phyloP scores from a whole-genome alignment of 331 rosid species.

The Quercus lobata region DNA sequence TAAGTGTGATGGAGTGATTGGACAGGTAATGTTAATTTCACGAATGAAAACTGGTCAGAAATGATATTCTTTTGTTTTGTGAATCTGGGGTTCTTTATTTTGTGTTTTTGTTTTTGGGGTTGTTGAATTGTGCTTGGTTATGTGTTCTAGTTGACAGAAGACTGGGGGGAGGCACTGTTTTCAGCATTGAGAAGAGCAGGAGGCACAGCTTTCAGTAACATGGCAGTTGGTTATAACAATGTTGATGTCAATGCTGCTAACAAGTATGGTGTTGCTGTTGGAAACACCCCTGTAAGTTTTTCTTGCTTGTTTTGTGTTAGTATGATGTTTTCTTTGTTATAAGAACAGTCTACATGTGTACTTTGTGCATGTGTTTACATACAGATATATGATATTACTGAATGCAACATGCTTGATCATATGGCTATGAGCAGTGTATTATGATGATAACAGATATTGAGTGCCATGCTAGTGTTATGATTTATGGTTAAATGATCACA shows the following conservation, averaged over 20 bases:
- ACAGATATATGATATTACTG: not conserved
- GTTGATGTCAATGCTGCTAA: slow-evolving; percentile 90
- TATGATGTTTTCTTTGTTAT: not conserved
- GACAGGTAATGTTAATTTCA: slow-evolving; percentile 55
- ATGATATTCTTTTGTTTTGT: not conserved
- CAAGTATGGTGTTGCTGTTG: slow-evolving; percentile 93
- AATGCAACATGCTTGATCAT: not conserved
- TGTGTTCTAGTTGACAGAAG: slow-evolving; percentile 79
- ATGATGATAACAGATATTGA: not conserved
- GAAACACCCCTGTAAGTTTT: slow-evolving; percentile 87
- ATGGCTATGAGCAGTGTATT: not conserved
- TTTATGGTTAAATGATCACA: not conserved
- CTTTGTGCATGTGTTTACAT: not conserved
- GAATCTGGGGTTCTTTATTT: not conserved
- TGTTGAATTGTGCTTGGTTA: slow-evolving; percentile 14
- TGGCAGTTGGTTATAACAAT: slow-evolving; percentile 97
- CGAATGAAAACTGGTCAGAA: not conserved
- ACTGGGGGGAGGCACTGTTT: slow-evolving; percentile 97
- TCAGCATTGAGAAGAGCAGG: slow-evolving; percentile 94
- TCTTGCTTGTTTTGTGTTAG: not conserved
- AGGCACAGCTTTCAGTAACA: slow-evolving; percentile 90
- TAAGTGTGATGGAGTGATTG: slow-evolving; percentile 96
- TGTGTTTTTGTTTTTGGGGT: slow-evolving; percentile 10
- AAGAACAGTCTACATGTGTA: not conserved
- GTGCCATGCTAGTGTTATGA: not conserved